Conservation (phyloP, 75 land plant species). For the Gnetum montanum region DNA sequence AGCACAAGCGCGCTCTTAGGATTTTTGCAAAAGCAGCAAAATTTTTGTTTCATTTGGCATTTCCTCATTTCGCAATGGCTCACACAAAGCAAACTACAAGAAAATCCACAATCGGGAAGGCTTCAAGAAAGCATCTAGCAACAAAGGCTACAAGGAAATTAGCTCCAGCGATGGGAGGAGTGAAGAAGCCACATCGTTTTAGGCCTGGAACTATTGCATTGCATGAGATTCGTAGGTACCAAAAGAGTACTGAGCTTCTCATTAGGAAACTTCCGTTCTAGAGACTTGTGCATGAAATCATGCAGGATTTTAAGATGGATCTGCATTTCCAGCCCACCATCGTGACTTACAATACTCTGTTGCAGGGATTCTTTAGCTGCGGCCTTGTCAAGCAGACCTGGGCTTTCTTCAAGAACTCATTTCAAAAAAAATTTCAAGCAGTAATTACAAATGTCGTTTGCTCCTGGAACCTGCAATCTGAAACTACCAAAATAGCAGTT, state of each 20-base stretch:
- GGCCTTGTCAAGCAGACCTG: too few relatives aligned
- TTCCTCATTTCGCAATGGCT: too few relatives aligned
- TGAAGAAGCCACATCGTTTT: constrained; percentile 17
- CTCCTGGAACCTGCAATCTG: too few relatives aligned
- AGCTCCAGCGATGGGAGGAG: constrained; percentile 23
- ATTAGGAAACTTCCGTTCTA: constrained; percentile 15
- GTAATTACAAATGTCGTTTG: too few relatives aligned
- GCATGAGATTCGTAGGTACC: constrained; percentile 11
- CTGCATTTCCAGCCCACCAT: neutral
- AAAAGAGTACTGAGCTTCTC: constrained; percentile 5
- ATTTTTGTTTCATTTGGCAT: too few relatives aligned
- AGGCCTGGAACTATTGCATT: constrained; percentile 6
- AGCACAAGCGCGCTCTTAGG: too few relatives aligned
- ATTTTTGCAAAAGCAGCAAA: too few relatives aligned
- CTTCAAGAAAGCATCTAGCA: constrained; percentile 19
- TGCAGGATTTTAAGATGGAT: constrained; percentile 10
- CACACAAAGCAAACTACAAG: constrained; percentile 21
- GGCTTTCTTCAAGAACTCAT: too few relatives aligned
- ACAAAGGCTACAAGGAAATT: constrained; percentile 28
- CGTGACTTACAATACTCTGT: too few relatives aligned
- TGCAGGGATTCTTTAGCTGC: too few relatives aligned
- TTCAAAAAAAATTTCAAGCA: too few relatives aligned
- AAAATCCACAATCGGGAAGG: constrained; percentile 20
- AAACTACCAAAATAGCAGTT: too few relatives aligned
- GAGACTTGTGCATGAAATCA: constrained; percentile 12